Evolutionary conservation across 192 early-diverging fungal species (phyloP).

Genomic region (Cladochytrium replicatum): DNA sequence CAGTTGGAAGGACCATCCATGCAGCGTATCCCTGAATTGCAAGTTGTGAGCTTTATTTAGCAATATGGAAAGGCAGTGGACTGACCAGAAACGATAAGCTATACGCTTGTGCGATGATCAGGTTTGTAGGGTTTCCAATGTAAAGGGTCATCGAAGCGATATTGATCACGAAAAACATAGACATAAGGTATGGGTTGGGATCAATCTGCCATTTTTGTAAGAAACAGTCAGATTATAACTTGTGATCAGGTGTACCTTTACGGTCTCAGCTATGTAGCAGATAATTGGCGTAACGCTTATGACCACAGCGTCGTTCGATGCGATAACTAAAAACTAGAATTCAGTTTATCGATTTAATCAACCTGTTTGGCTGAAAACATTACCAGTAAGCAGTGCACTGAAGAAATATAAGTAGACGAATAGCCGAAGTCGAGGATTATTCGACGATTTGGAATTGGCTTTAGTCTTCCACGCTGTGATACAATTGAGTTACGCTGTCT

Average conservation of each 20-base stretch:
- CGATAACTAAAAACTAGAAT: slow-evolving; percentile 25
- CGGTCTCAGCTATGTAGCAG: slow-evolving; percentile 57
- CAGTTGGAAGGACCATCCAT: slow-evolving; percentile 72
- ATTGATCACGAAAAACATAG: slow-evolving; percentile 69
- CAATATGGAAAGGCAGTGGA: too few species aligned
- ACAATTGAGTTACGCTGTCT: slow-evolving; percentile 11
- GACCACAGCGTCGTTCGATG: slow-evolving; percentile 79
- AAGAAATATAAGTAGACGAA: slow-evolving; percentile 63
- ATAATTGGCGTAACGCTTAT: slow-evolving; percentile 73
- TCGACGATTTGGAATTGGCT: slow-evolving; percentile 24
- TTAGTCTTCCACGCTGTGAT: slow-evolving; percentile 31
- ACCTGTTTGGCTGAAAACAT: background rate
- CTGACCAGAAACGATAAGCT: slow-evolving; percentile 57
- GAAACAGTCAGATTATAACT: background rate
- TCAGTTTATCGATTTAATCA: background rate
- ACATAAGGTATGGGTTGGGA: slow-evolving; percentile 50
- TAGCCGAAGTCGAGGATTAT: slow-evolving; percentile 26
- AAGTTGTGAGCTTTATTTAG: too few species aligned
- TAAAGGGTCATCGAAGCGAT: slow-evolving; percentile 67
- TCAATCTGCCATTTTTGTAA: slow-evolving; percentile 4
- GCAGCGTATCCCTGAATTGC: slow-evolving; percentile 72
- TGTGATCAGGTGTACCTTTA: slow-evolving; percentile 41
- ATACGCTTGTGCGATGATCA: slow-evolving; percentile 72
- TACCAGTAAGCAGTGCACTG: slow-evolving; percentile 56
- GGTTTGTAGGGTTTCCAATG: slow-evolving; percentile 84